Percentiles rank a stretch among this genome's conserved stretches.
These are phyloP conservation scores for Ramularia endophylla DNA, from an alignment of 2,329 filamentous ascomycete species.

Conservation along the genomic window DNA sequence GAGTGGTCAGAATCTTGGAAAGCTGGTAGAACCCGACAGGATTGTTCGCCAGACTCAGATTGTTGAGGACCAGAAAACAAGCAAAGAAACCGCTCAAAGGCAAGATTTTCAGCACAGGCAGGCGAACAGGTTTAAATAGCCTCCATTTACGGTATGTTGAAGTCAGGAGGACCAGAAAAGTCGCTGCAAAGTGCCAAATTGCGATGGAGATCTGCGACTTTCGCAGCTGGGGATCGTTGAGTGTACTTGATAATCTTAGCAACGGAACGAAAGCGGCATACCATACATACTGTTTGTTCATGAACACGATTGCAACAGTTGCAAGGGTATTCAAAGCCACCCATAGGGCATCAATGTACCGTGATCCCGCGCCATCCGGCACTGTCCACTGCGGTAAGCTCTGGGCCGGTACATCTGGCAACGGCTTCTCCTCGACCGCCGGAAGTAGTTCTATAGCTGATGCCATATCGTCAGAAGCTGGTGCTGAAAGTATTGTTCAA, in stretches of 20 bases:
- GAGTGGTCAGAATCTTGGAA: constrained; percentile 7
- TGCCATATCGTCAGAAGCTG: no score
- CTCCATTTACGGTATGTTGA: constrained; percentile 4
- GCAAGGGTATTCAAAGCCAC: constrained; percentile 6
- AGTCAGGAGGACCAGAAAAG: constrained; percentile 4
- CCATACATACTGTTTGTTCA: constrained; percentile 5
- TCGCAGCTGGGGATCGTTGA: constrained; percentile 7
- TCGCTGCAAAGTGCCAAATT: constrained; percentile 8
- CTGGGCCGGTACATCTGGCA: no score
- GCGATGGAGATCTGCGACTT: constrained; percentile 8
- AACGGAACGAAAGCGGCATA: not conserved
- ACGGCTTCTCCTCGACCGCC: no score
- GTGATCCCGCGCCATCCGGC: not conserved
- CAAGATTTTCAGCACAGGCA: constrained; percentile 5
- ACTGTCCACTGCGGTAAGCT: not conserved
- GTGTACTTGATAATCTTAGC: constrained; percentile 1
- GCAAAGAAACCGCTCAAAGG: constrained; percentile 9
- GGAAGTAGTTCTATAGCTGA: no score
- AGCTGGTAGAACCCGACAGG: constrained; percentile 9
- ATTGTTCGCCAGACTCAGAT: constrained; percentile 7
- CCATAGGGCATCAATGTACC: constrained; percentile 5
- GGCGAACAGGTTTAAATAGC: constrained; percentile 4
- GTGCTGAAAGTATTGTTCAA: no score
- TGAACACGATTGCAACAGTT: constrained; percentile 6
- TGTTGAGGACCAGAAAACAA: constrained; percentile 6